Conservation (phyloP, 192 early-diverging fungal species). For the Allomyces javanicus region DNA sequence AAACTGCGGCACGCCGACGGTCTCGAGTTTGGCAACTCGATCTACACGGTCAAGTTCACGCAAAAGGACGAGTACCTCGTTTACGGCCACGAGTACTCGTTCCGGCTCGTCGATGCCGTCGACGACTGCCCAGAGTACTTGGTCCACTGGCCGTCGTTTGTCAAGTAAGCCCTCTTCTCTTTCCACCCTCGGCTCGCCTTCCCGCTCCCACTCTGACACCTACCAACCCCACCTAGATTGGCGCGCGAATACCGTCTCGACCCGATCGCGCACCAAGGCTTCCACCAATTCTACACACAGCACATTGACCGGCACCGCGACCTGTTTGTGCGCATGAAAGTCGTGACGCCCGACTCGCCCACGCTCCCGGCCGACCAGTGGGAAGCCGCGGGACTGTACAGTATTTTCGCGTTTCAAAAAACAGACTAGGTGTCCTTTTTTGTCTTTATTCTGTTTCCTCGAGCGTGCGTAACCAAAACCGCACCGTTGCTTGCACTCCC, state of each 20-base stretch:
- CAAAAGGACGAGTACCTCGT: constrained; percentile 30
- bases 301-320: constrained; percentile 31
- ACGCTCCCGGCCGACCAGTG: constrained; percentile 66
- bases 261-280: constrained; percentile 47
- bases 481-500: no score
- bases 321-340: constrained; percentile 63
- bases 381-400: constrained; percentile 59
- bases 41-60: constrained; percentile 79
- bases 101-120: constrained; percentile 84
- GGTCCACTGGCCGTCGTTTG: constrained; percentile 64
- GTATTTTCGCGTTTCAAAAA: constrained; percentile 50
- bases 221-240: constrained; percentile 20
- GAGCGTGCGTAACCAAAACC: no score
- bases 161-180: constrained; percentile 20
- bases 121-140: constrained; percentile 91
- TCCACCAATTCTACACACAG: constrained; percentile 64
- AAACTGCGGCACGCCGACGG: constrained; percentile 20
- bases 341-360: constrained; percentile 42
- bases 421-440: no score
- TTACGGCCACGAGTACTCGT: constrained; percentile 74
- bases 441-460: no score
- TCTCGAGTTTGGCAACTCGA: constrained; percentile 64
- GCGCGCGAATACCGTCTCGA: constrained; percentile 66
- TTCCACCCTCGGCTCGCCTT: no score
- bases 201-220: no score